Conservation (phyloP, 2,329 filamentous ascomycete genomes). For the Pseudogymnoascus sp. region DNA sequence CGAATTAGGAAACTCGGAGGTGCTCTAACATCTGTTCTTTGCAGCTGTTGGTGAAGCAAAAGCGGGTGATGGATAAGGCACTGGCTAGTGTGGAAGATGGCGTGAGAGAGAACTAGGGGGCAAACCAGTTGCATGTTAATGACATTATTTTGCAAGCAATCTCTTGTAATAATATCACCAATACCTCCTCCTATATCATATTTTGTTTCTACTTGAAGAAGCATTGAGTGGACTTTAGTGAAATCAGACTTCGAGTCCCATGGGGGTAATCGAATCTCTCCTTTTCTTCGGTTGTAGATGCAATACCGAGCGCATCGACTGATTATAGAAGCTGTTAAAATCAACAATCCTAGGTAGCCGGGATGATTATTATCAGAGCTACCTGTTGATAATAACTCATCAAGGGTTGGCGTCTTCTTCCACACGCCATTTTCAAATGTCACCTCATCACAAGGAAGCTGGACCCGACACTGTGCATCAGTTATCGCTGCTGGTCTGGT, state of each 20-base stretch:
- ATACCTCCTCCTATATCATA: slow-evolving; percentile 22
- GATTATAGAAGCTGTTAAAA: slow-evolving; percentile 30
- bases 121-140: slow-evolving; percentile 22
- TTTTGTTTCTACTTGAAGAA: slow-evolving; percentile 29
- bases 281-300: slow-evolving; percentile 18
- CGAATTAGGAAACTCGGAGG: slow-evolving; percentile 27
- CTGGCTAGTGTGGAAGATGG: slow-evolving; percentile 30
- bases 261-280: slow-evolving; percentile 24
- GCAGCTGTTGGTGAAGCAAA: slow-evolving; percentile 25
- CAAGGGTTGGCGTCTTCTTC: slow-evolving; percentile 17
- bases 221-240: slow-evolving; percentile 26
- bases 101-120: slow-evolving; percentile 28
- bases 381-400: slow-evolving; percentile 10
- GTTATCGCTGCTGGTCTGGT: slow-evolving; percentile 29
- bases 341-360: slow-evolving; percentile 25
- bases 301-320: slow-evolving; percentile 29
- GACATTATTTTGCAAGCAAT: slow-evolving; percentile 10
- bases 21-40: slow-evolving; percentile 21
- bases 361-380: slow-evolving; percentile 17
- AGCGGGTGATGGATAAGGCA: slow-evolving; percentile 34
- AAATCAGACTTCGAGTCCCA: slow-evolving; percentile 33
- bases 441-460: slow-evolving; percentile 26
- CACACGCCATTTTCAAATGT: slow-evolving; percentile 17
- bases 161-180: slow-evolving; percentile 16
- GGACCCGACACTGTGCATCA: slow-evolving; percentile 29